Evolutionary conservation across 192 early-diverging fungal species (phyloP), one percentile per base, ranked within the genome.

Genomic region (Diversispora epigaea): DNA sequence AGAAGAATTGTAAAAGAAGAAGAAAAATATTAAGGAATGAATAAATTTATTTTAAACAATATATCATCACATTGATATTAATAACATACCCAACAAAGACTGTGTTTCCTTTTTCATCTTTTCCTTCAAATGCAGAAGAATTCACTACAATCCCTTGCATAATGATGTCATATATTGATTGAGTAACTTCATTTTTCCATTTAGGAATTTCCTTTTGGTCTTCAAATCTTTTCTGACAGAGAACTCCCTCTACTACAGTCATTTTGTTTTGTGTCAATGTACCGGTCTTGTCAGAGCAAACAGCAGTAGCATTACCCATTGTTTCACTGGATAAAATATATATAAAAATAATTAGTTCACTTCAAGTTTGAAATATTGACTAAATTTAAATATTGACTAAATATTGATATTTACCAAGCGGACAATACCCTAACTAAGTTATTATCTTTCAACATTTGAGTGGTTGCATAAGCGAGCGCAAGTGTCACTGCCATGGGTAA

Each of bases 231-330:
- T 75, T 52, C 61, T 83, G 76, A 25, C 89, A 85, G 11, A 92
- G 68, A 11, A 82, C 72, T 50, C 87, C 91, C 67, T 84, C 80
- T 14, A 92, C 91, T 3, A 94, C 89, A 0, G 91, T 92, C 93
- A 94, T 94, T 75, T 83, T 85, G 81, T 94, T 94, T 80, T 92
- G 87, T 1, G 93, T 95, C 71, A 95, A 79, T 3, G 93, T 95
- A 12, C 93, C 93, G 9, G 93, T 95, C 81, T 95, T 95, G 80
- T 95, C 93, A 1, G 92, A 92, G 82, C 92, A 95, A 7, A 95
- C 88, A 41, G 91, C 85, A 0, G 92, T 93, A 12, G 89, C 92
- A 54, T 90, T 89, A 57, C 93, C 93, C 90, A 94, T 92, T 15
- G 91, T 93, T 83, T 93, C 94, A 76, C 89, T 71, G 22, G 12